phyloP scores from a whole-genome alignment of 257 asterid genomes.

The Phtheirospermum japonicum region DNA sequence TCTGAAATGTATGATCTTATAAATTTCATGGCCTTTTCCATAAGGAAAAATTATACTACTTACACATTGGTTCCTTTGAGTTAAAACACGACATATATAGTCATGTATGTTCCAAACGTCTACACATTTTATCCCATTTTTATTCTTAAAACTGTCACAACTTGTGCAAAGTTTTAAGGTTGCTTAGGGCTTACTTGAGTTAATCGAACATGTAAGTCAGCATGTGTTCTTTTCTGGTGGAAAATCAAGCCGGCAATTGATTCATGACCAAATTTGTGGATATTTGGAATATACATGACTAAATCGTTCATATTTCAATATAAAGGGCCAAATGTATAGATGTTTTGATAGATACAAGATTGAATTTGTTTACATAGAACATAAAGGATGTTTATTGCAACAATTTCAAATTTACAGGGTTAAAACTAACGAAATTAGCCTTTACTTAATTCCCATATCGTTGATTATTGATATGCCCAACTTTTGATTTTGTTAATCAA shows the following conservation, averaged over 20 bases:
- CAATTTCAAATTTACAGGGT: neutral
- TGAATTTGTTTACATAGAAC: neutral
- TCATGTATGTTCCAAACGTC: neutral
- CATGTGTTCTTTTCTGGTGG: neutral
- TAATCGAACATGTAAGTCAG: neutral
- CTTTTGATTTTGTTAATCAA: neutral
- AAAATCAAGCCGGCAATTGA: neutral
- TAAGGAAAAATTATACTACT: too few species aligned
- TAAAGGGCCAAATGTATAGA: neutral
- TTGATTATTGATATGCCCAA: neutral
- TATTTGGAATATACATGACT: neutral
- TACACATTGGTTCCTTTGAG: too few species aligned
- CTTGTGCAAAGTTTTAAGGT: too few species aligned
- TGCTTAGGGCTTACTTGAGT: neutral
- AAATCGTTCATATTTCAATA: neutral
- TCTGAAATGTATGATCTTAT: neutral
- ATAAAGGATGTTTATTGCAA: neutral
- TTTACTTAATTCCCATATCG: conserved; percentile 4
- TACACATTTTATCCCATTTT: too few species aligned
- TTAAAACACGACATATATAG: neutral
- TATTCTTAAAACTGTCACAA: too few species aligned
- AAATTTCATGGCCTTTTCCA: neutral
- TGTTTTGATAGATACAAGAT: neutral
- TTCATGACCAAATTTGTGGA: neutral
- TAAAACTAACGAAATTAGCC: neutral